Percentiles rank a stretch among this genome's conserved stretches.
Evolutionary conservation across 2,329 filamentous ascomycete genomes (phyloP).

Genomic region (Penicillium brevicompactum): DNA sequence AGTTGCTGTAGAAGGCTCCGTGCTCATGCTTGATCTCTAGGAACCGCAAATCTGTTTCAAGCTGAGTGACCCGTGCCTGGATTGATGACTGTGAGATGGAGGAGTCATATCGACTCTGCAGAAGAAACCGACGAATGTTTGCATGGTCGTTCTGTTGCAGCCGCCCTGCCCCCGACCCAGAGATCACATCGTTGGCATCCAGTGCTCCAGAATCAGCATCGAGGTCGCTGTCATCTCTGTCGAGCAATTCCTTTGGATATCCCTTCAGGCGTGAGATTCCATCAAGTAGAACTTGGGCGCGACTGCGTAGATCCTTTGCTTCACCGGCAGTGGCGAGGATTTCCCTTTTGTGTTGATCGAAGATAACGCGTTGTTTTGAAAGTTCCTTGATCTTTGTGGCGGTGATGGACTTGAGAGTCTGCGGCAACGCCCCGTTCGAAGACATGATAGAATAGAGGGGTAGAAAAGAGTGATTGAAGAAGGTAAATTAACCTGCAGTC

Average conservation of each 20-base stretch:
- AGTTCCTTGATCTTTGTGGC: conserved; percentile 61
- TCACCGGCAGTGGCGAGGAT: conserved; percentile 40
- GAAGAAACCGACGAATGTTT: conserved; percentile 55
- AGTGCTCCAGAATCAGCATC: conserved; percentile 13
- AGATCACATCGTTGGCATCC: conserved; percentile 27
- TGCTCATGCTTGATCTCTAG: conserved; percentile 59
- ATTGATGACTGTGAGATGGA: conserved; percentile 54
- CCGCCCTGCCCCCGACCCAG: conserved; percentile 23
- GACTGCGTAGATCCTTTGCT: conserved; percentile 32
- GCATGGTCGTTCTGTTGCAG: conserved; percentile 30
- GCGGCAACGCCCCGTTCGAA: conserved; percentile 46
- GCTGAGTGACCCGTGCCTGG: conserved; percentile 48
- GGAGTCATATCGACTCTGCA: conserved; percentile 57
- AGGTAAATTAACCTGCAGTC: too few relatives aligned
- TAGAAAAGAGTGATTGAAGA: too few relatives aligned
- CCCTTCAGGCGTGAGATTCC: conserved; percentile 43
- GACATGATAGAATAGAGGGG: conserved; percentile 26
- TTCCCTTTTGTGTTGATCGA: conserved; percentile 50
- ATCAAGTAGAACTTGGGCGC: conserved; percentile 38
- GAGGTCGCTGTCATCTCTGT: conserved; percentile 35
- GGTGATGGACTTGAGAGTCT: conserved; percentile 59
- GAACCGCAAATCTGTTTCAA: conserved; percentile 52
- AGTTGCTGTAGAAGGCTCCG: conserved; percentile 57
- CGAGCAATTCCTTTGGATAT: conserved; percentile 36
- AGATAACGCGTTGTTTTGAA: conserved; percentile 53